Evolutionary conservation across 2,329 filamentous ascomycete species (phyloP), one percentile per base, ranked within the genome.

Genomic region (Metarhizium brunneum): DNA sequence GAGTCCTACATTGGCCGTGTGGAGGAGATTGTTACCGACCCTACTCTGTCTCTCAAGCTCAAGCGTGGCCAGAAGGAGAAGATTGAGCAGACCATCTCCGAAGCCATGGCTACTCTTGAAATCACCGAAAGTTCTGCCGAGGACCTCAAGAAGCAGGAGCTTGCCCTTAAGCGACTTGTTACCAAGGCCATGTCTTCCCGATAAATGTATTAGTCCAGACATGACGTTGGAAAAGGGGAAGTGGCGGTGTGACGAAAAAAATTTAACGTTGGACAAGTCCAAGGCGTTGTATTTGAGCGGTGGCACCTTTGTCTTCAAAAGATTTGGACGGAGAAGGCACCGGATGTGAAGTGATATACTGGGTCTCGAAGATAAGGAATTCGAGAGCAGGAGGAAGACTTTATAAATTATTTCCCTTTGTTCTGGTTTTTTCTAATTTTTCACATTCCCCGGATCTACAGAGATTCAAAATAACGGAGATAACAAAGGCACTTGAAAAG

Each of bases 51-150:
- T 62, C 83, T 97, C 71, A 96, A 95, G 85, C 84, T 99, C 73
- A 97, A 97, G 90, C 91, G 92, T 69, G 91, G 90, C 74, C 92
- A 95, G 83, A 96, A 96, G 88, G 92, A 96, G 79, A 97, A 96
- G 88, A 96, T 99, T 64, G 94, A 99, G 85, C 86, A 88, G 71
- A 89, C 91, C 65, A 89, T 99, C 66, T 92, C 87, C 75, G 94
- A 99, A 68, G 94, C 94, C 67, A 97, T 99, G 94, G 89, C 85
- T 62, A 88, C 95, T 78, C 88, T 99, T 62, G 94, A 99, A 85
- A 80, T 99, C 70, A 89, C 92, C 76, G 95, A 99, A 66, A 89
- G 90, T 56, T 77, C 79, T 60, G 88, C 91, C 59, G 95, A 99
- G 67, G 94, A 99, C 72, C 82, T 99, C 66, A 97, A 95, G 90